Evolutionary conservation across 352 stramenopile species (phyloP).

Genomic region (Pythium rhizo-oryzae): DNA sequence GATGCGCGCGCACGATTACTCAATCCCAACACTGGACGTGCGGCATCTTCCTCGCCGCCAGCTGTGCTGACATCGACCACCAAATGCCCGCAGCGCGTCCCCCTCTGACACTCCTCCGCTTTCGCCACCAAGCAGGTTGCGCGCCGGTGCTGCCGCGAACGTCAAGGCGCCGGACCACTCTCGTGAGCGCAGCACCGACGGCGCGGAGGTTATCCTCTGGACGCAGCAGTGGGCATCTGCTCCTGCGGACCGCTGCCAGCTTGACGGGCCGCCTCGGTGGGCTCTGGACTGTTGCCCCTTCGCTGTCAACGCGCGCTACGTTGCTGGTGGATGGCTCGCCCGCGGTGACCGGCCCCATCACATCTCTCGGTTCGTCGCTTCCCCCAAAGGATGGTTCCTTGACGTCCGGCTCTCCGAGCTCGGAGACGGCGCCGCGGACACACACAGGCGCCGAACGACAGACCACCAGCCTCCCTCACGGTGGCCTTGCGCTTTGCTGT

Average conservation of each 20-base stretch:
- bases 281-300: not conserved
- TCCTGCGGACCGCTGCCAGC: not conserved
- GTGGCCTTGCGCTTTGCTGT: not conserved
- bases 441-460: not conserved
- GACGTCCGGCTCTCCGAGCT: conserved; percentile 5
- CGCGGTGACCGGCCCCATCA: not conserved
- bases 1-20: not conserved
- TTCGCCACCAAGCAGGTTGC: not conserved
- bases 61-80: conserved; percentile 5
- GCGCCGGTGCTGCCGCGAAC: too few relatives aligned
- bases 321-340: not conserved
- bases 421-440: not conserved
- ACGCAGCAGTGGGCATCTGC: not conserved
- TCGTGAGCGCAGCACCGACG: not conserved
- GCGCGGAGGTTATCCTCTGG: not conserved
- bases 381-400: conserved; percentile 2
- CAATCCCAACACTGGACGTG: not conserved
- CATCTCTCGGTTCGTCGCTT: conserved; percentile 6
- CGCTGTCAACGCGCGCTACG: not conserved
- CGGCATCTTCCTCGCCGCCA: not conserved
- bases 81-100: not conserved
- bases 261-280: not conserved
- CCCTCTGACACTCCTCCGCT: not conserved
- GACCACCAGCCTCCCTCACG: not conserved
- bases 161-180: not conserved